Evolutionary conservation across 768 basidiomycete genomes (phyloP).

Genomic region (Suillus subalutaceus): DNA sequence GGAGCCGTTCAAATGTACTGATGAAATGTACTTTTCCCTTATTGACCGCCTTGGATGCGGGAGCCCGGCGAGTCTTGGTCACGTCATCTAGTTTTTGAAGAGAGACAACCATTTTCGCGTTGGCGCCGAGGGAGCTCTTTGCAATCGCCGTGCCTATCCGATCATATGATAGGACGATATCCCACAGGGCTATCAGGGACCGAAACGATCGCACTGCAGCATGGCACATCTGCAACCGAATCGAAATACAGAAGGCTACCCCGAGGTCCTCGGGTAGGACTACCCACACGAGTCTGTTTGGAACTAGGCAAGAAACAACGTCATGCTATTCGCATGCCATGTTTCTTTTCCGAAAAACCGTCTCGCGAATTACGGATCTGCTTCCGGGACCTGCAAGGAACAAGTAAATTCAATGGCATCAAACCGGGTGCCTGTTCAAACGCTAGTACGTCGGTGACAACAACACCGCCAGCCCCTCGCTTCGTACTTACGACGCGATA

Average conservation of each 20-base stretch:
- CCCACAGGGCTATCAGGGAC: neutral
- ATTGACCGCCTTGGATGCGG: neutral
- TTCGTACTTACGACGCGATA: neutral
- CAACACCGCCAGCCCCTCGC: neutral
- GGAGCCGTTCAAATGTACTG: neutral
- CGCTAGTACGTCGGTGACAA: neutral
- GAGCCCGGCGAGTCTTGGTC: neutral
- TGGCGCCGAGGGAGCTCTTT: neutral
- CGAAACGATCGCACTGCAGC: neutral
- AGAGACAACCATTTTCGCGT: neutral
- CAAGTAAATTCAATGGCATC: neutral
- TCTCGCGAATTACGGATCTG: neutral
- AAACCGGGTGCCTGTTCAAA: neutral
- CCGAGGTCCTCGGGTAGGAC: constrained; percentile 1
- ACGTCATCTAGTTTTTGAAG: neutral
- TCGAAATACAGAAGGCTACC: neutral
- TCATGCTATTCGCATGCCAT: neutral
- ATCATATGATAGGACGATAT: neutral
- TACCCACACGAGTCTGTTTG: neutral
- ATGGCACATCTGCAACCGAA: neutral
- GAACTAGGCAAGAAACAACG: neutral
- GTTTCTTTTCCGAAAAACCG: neutral
- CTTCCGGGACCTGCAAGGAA: neutral
- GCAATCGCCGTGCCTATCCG: neutral
- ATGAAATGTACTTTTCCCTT: neutral